Evolutionary conservation across 2,329 filamentous ascomycete genomes (phyloP).

Genomic region (Tolypocladium tundrense): DNA sequence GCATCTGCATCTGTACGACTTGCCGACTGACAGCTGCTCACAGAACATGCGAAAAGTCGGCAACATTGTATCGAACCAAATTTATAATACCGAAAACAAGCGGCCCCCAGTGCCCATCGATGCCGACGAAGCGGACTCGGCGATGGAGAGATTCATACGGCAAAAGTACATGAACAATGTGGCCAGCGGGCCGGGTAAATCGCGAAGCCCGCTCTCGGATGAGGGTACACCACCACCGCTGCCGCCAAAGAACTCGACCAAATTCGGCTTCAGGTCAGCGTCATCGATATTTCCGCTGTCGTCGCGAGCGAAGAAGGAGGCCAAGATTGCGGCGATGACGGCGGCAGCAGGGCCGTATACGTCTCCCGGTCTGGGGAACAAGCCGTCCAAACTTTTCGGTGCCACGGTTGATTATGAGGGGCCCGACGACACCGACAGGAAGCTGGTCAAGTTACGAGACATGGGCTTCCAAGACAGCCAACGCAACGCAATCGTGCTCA

Average conservation of each 20-base stretch:
- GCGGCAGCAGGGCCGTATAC: conserved; percentile 16
- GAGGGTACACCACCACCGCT: conserved; percentile 49
- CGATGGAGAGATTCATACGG: conserved; percentile 90
- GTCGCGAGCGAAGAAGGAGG: conserved; percentile 49
- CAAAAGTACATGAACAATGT: conserved; percentile 74
- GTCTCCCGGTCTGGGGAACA: conserved; percentile 40
- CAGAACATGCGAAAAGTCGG: conserved; percentile 93
- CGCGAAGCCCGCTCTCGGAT: conserved; percentile 40
- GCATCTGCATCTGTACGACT: neutral
- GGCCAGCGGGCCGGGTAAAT: conserved; percentile 25
- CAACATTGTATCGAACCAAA: conserved; percentile 75
- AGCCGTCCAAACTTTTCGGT: conserved; percentile 60
- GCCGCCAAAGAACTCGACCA: conserved; percentile 54
- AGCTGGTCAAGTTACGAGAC: conserved; percentile 67
- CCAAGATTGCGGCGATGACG: conserved; percentile 18
- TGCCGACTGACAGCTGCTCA: neutral
- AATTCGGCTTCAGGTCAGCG: conserved; percentile 46
- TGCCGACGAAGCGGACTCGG: conserved; percentile 82
- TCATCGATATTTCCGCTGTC: conserved; percentile 60
- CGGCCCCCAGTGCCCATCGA: conserved; percentile 81
- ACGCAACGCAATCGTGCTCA: conserved; percentile 71
- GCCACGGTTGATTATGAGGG: conserved; percentile 49
- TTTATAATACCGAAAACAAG: conserved; percentile 78
- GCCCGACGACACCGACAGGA: conserved; percentile 57
- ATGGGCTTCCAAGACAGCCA: conserved; percentile 88